phyloP scores from a whole-genome alignment of 768 basidiomycete species.

The Tylopilus plumbeoviolaceoides region DNA sequence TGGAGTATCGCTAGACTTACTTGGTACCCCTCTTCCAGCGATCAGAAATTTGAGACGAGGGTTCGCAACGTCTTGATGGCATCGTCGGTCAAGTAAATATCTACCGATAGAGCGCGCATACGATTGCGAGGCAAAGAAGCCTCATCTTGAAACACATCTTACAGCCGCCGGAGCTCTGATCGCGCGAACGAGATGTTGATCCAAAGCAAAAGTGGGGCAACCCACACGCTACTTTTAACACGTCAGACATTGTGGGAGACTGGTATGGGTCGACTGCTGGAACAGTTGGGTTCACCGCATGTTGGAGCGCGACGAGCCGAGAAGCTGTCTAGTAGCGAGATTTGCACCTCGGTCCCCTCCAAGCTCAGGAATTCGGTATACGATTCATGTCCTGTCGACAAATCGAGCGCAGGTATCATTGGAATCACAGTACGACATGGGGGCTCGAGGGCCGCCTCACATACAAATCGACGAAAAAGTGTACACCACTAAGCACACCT shows the following conservation, averaged over 20 bases:
- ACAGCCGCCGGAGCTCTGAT: not conserved
- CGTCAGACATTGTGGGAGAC: not conserved
- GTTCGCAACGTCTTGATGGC: not conserved
- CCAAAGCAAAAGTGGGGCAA: not conserved
- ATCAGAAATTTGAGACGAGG: not conserved
- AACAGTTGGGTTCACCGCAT: not conserved
- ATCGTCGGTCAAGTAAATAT: not conserved
- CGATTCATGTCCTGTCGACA: not conserved
- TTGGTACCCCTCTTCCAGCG: not conserved
- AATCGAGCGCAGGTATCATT: not conserved
- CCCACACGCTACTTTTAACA: not conserved
- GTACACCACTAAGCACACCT: constrained; percentile 4
- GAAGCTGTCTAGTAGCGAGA: too few species aligned
- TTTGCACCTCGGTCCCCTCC: too few species aligned
- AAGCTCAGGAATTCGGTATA: too few species aligned
- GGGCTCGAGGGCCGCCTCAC: not conserved
- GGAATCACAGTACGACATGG: not conserved
- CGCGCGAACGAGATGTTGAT: not conserved
- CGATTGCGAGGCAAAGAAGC: constrained; percentile 2
- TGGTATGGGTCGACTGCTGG: not conserved
- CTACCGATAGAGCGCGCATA: not conserved
- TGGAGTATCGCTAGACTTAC: too few species aligned
- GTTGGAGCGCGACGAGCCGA: too few species aligned
- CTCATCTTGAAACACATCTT: not conserved
- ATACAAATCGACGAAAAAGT: constrained; percentile 21